These are phyloP conservation scores for Wilcoxina mikolae DNA, from an alignment of 495 filamentous ascomycete species.

Conservation along the genomic window DNA sequence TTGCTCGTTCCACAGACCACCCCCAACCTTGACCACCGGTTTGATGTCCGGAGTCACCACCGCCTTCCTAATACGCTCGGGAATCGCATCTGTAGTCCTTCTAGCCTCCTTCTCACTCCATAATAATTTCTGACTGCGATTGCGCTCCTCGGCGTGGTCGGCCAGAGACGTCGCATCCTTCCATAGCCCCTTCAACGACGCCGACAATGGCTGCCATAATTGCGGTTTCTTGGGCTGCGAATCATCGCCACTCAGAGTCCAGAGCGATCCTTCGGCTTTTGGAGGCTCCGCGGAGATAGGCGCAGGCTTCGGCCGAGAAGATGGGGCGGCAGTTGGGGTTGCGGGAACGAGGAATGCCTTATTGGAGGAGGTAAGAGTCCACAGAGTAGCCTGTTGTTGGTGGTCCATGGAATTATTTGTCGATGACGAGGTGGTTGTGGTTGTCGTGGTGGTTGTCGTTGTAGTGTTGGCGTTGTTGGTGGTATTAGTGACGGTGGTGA, in stretches of 20 bases:
- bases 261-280: conserved; percentile 2
- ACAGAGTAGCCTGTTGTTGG: too few relatives aligned
- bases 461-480: neutral
- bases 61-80: conserved; percentile 8
- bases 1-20: neutral
- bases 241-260: neutral
- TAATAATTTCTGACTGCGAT: neutral
- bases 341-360: neutral
- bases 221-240: neutral
- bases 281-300: neutral
- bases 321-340: neutral
- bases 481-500: neutral
- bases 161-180: neutral
- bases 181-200: neutral
- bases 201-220: neutral
- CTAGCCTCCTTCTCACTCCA: conserved; percentile 20
- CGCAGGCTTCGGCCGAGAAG: neutral
- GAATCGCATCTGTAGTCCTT: conserved; percentile 18
- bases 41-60: neutral
- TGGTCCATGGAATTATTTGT: too few relatives aligned
- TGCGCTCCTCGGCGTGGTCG: neutral
- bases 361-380: neutral
- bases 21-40: neutral
- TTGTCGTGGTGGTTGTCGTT: neutral
- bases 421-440: too few relatives aligned